Evolutionary conservation across 176 grass and related monocot genomes (phyloP).

Genomic region (Coix lacrymajobi): DNA sequence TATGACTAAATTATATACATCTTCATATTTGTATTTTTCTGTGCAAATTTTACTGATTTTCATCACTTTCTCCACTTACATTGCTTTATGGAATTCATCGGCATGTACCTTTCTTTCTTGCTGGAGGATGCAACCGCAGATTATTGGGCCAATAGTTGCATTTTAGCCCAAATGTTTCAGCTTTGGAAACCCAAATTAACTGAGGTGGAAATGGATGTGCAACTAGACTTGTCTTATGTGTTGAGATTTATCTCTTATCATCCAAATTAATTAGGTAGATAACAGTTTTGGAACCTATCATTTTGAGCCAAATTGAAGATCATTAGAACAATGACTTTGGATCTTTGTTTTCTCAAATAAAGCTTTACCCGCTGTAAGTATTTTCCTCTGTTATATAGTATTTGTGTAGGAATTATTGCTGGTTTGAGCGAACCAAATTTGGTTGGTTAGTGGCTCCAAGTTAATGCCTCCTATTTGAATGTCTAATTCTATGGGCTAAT

Average conservation of each 20-base stretch:
- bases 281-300: background rate
- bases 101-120: background rate
- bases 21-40: too few species aligned
- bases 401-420: background rate
- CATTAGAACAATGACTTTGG: background rate
- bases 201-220: background rate
- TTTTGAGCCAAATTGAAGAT: background rate
- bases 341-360: background rate
- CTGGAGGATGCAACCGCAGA: too few species aligned
- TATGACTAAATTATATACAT: too few species aligned
- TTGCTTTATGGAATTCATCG: background rate
- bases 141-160: constrained; percentile 7
- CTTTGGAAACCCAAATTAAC: background rate
- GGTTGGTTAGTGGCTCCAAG: too few species aligned
- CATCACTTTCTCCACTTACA: too few species aligned
- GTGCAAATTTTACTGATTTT: too few species aligned
- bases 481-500: too few species aligned
- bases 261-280: background rate
- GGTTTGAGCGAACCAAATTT: too few species aligned
- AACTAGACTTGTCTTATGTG: background rate
- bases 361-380: background rate
- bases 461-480: too few species aligned
- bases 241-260: background rate
- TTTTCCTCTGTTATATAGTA: background rate
- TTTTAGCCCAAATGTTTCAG: background rate